These are phyloP conservation scores for Gnetum montanum DNA, from an alignment of 75 land plant genomes.

Conservation along the genomic window DNA sequence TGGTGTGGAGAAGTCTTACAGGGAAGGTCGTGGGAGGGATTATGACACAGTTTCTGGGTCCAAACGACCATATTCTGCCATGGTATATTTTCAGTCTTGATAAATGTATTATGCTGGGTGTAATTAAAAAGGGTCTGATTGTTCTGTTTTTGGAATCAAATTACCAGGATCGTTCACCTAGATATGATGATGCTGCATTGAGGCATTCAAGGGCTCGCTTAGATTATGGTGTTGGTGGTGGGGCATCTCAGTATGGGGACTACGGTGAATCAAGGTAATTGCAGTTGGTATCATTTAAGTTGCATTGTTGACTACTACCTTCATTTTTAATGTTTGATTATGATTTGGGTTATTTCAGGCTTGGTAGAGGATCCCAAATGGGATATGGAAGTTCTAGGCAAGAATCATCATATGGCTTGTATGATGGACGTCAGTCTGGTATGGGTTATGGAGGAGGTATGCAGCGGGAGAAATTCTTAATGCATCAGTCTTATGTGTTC, in stretches of 20 bases:
- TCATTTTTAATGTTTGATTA: neutral
- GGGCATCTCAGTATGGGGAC: conserved; percentile 46
- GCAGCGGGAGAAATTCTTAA: neutral
- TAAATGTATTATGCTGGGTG: neutral
- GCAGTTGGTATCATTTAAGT: neutral
- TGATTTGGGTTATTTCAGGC: conserved; percentile 11
- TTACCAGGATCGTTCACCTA: conserved; percentile 42
- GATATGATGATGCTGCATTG: conserved; percentile 41
- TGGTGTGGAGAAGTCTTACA: conserved; percentile 43
- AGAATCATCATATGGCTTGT: conserved; percentile 40
- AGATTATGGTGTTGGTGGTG: conserved; percentile 43
- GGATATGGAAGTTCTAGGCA: conserved; percentile 30
- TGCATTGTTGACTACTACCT: neutral
- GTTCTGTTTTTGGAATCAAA: neutral
- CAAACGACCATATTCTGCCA: conserved; percentile 42
- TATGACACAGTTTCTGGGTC: conserved; percentile 52
- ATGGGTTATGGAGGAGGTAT: conserved; percentile 49
- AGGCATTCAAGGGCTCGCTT: conserved; percentile 55
- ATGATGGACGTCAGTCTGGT: conserved; percentile 43
- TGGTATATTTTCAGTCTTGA: conserved; percentile 20
- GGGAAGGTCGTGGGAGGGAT: conserved; percentile 48
- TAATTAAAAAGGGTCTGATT: neutral
- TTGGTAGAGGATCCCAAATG: conserved; percentile 39
- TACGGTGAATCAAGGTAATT: conserved; percentile 26
- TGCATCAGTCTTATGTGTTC: neutral